Percentiles rank a stretch among this genome's conserved stretches.
Evolutionary conservation across 805 yeast genomes (phyloP).

Genomic region (Allodekkera sacchari): DNA sequence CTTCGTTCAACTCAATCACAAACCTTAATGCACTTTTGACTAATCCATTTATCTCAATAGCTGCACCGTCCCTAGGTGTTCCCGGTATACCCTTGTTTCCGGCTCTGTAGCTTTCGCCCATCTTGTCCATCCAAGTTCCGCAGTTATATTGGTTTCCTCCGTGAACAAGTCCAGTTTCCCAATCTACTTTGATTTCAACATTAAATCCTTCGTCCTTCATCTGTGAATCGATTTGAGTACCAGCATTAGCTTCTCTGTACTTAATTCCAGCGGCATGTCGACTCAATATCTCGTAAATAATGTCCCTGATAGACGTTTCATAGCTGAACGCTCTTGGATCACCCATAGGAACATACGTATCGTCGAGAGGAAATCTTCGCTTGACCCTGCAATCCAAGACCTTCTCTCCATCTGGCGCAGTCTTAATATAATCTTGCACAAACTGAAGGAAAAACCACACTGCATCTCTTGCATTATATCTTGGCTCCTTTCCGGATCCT

Average conservation of each 20-base stretch:
- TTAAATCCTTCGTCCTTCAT: conserved; percentile 92
- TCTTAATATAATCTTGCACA: conserved; percentile 69
- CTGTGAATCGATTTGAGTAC: conserved; percentile 77
- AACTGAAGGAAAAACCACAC: conserved; percentile 90
- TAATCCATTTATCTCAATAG: conserved; percentile 83
- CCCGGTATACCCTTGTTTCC: conserved; percentile 91
- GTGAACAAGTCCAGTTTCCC: conserved; percentile 79
- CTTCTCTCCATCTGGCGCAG: conserved; percentile 59
- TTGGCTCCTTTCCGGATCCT: conserved; percentile 89
- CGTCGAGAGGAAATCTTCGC: conserved; percentile 80
- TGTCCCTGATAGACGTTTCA: conserved; percentile 61
- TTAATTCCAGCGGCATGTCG: conserved; percentile 86
- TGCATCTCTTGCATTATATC: conserved; percentile 95
- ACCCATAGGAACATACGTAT: conserved; percentile 59
- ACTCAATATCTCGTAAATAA: conserved; percentile 72
- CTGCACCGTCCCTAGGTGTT: conserved; percentile 97
- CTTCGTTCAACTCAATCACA: conserved; percentile 48
- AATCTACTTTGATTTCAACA: conserved; percentile 71
- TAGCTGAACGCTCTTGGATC: conserved; percentile 72
- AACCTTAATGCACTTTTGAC: conserved; percentile 79
- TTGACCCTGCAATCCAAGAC: conserved; percentile 65
- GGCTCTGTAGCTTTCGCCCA: conserved; percentile 90
- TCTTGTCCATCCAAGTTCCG: conserved; percentile 99
- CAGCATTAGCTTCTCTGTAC: conserved; percentile 94
- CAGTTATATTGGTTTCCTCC: conserved; percentile 93